Base-by-base conservation (phyloP, 768 basidiomycete species). In the Leccinum boreale region DNA sequence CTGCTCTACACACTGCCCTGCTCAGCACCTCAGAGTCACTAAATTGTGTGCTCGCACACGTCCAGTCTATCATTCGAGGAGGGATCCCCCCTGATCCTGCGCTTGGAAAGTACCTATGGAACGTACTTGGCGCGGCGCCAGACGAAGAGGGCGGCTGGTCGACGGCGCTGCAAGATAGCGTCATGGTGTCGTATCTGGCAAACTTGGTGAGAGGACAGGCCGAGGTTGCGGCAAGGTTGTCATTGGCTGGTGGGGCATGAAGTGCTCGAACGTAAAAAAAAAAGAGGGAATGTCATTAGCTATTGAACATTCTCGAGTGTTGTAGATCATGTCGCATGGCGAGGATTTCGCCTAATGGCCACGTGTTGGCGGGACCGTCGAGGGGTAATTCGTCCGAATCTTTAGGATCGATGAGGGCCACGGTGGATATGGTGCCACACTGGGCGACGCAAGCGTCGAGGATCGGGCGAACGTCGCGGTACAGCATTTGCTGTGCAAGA, bases 231-330 rank as follows among this genome's bases (percentile, higher is more conserved):
- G 84, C 91, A 31, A 84, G 95, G 66, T 77, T 98, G 72, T 89
- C 90, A 51, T 81, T 98, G 60, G 81, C 89, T 29, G 79, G 82
- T 24, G 66, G 72, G 11, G 50, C 55, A 51, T 72, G 57, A 50
- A 50, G 10, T 42, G n/a, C 24, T 35, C 24, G 50, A 48, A 46
- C 33, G 0, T 29, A 29, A 29, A 3, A 4, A 11, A 33, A 24
- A 36, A 39, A 39, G 5, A 3, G 8, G 8, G 10, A 12, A 58
- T 29, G 52, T 58, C 23, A 17, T 57, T 56, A 89, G 74, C 89
- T 90, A 74, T 99, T 99, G 80, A 99, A 99, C 62, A 98, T 93
- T 58, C 95, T 82, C 46, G 93, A 95, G 75, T 98, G 96, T 72
- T 94, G 92, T 66, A 94, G 75, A 75, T 98, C 96, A 72, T 99